Evolutionary conservation across 352 stramenopile species (phyloP), one percentile per base, ranked within the genome.

Genomic region (Pythium coloratum): DNA sequence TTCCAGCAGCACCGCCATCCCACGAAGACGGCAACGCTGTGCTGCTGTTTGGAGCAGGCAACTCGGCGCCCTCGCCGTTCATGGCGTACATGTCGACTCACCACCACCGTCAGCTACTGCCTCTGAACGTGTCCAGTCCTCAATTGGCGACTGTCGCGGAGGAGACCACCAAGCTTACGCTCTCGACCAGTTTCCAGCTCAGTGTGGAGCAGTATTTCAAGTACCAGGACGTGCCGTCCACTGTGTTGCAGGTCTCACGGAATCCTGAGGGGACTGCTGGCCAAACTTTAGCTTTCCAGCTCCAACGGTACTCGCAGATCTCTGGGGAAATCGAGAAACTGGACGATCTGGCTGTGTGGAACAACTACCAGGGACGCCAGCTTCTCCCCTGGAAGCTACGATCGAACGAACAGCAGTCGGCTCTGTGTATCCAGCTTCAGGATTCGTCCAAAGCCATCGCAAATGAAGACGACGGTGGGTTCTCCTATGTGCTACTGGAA

Each of bases 171-270:
- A 38, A 12, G 44, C 61, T 70, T 40, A 18, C 54, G 50, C 64
- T 84, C 10, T 75, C 72, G 5, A 70, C 69, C 0, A 51, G 14
- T 14, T 55, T 76, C 6, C 73, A 82, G 44, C 74, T 95, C 9
- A 81, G 64, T 7, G 61, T 93, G 1, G 78, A 86, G 14, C 82
- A 95, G 59, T 95, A 91, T 54, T 78, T 82, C 60, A 77, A 77
- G 59, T 91, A 90, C 55, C 75, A 80, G 24, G 71, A 75, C 49
- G 62, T 90, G 13, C 72, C 84, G 14, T 62, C 71, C 2, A 71
- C 72, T 5, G 44, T 91, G 30, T 24, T 88, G 7, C 80, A 88
- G 47, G 55, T 92, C n/a, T 58, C 75, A 0, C 55, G 56, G 7
- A 76, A 71, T 44, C 49, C 56, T 2, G 64, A 77, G 16, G 57